Evolutionary conservation across 73 alveolate species (phyloP).

Genomic region (Tetrahymena malaccensis): DNA sequence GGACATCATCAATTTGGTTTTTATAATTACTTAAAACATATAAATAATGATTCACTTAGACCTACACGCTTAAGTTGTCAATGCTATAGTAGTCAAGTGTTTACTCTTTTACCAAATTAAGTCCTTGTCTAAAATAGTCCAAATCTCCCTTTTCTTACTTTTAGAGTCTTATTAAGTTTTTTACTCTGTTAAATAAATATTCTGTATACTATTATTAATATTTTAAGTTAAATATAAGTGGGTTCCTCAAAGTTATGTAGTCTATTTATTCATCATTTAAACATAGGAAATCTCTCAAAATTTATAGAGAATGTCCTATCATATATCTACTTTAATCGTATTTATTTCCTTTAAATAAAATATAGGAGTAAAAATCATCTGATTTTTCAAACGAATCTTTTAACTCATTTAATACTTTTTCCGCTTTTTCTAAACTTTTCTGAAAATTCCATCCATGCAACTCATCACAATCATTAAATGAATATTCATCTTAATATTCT

Average conservation of each 20-base stretch:
- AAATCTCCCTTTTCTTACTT: background rate
- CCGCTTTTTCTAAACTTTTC: background rate
- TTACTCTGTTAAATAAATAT: background rate
- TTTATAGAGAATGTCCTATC: background rate
- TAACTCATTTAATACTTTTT: background rate
- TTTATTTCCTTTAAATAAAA: background rate
- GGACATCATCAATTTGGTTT: background rate
- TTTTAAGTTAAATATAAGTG: background rate
- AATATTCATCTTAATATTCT: no score
- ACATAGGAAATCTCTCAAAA: background rate
- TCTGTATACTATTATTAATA: background rate
- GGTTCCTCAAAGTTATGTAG: background rate
- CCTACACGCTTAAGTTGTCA: background rate
- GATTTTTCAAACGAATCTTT: background rate
- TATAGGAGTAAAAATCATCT: no score
- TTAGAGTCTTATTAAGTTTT: background rate
- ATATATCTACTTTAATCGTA: background rate
- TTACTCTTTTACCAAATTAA: no score
- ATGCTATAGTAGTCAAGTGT: background rate
- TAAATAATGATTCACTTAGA: no score
- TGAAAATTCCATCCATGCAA: background rate
- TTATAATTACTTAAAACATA: background rate
- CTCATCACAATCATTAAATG: background rate
- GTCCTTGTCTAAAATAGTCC: background rate
- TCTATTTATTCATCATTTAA: background rate